Conservation (phyloP, 345 rosid species). For the Nephelium lappaceum region DNA sequence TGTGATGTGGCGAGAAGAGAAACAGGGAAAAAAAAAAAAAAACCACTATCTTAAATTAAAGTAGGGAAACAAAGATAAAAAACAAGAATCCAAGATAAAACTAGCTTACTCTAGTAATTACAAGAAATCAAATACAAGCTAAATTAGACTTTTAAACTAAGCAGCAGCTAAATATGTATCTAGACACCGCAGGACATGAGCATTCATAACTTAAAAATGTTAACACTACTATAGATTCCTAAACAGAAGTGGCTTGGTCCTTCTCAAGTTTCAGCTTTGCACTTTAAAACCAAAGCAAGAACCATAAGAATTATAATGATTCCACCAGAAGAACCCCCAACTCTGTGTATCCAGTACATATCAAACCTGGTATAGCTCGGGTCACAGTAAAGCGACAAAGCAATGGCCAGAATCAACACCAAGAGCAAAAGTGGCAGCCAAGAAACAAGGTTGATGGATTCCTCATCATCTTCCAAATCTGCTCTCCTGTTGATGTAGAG, state of each 20-base stretch:
- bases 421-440: slow-evolving; percentile 61
- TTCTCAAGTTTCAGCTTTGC: slow-evolving; percentile 32
- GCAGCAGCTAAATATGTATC: slow-evolving; percentile 6
- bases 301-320: slow-evolving; percentile 62
- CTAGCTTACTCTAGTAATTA: neutral
- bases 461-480: slow-evolving; percentile 45
- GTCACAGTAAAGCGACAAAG: slow-evolving; percentile 56
- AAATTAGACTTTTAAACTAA: neutral
- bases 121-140: neutral
- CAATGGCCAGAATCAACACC: slow-evolving; percentile 54
- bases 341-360: slow-evolving; percentile 85
- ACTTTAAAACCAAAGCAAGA: slow-evolving; percentile 67
- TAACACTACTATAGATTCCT: neutral
- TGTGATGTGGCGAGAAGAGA: neutral
- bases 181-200: neutral
- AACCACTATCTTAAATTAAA: neutral
- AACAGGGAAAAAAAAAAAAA: neutral
- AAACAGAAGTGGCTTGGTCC: neutral
- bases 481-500: slow-evolving; percentile 56
- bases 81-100: slow-evolving; percentile 1
- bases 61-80: neutral
- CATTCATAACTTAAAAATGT: neutral
- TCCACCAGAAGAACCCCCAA: slow-evolving; percentile 89
- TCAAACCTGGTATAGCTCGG: slow-evolving; percentile 69
- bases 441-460: slow-evolving; percentile 35